Conservation (phyloP, 2,329 filamentous ascomycete species). For the Fusarium sp. region DNA sequence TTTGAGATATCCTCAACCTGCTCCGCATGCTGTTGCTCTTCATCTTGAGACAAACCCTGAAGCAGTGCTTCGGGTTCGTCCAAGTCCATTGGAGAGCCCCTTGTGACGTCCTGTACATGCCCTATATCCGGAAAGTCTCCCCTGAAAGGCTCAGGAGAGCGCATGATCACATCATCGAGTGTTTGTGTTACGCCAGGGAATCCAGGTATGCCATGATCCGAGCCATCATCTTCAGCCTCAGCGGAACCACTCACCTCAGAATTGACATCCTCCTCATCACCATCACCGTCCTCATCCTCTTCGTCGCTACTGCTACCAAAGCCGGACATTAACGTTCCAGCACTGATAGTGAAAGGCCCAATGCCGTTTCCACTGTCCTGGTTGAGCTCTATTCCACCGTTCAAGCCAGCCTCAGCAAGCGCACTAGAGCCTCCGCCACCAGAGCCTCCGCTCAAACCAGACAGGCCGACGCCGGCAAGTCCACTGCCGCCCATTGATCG, state of each 20-base stretch:
- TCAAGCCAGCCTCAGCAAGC: conserved; percentile 84
- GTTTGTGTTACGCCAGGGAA: conserved; percentile 47
- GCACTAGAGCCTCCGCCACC: conserved; percentile 69
- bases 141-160: conserved; percentile 49
- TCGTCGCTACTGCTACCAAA: conserved; percentile 97
- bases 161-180: conserved; percentile 52
- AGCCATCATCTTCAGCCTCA: conserved; percentile 48
- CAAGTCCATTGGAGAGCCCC: conserved; percentile 44
- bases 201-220: conserved; percentile 46
- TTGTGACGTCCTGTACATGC: conserved; percentile 33
- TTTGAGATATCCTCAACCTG: conserved; percentile 41
- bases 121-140: conserved; percentile 42
- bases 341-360: conserved; percentile 78
- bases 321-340: conserved; percentile 83
- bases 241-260: conserved; percentile 71
- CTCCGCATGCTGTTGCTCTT: conserved; percentile 37
- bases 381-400: conserved; percentile 77
- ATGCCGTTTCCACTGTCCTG: conserved; percentile 76
- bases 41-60: conserved; percentile 16
- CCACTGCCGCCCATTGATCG: conserved; percentile 69
- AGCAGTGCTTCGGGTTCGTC: conserved; percentile 22
- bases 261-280: conserved; percentile 80
- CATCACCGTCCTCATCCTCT: conserved; percentile 94
- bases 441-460: conserved; percentile 57
- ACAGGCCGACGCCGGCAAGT: conserved; percentile 64